Conservation (phyloP, 2,329 filamentous ascomycete genomes). For the Beauveria pseudobassiana region DNA sequence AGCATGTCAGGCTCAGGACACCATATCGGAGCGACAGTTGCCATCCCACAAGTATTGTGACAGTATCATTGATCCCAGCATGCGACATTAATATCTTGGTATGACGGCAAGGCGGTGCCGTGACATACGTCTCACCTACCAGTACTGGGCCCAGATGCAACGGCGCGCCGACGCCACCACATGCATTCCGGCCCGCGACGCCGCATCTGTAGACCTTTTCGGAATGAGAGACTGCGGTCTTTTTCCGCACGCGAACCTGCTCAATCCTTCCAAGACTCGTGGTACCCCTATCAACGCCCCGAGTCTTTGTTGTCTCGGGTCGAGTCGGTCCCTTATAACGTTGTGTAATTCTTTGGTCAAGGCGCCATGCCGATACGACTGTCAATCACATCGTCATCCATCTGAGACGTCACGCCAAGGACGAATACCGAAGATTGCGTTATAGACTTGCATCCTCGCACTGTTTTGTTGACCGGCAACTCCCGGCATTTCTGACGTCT, state of each 20-base stretch:
- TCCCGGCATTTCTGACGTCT: too few relatives aligned
- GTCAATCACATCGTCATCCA: too few relatives aligned
- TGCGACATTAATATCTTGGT: neutral
- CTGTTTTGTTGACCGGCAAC: too few relatives aligned
- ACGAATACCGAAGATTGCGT: too few relatives aligned
- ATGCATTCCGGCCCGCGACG: neutral
- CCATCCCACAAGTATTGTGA: neutral
- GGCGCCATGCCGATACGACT: too few relatives aligned
- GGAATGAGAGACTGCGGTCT: neutral
- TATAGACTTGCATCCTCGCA: neutral
- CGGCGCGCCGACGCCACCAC: neutral
- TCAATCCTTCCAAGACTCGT: too few relatives aligned
- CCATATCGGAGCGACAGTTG: neutral
- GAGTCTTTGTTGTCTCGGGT: too few relatives aligned
- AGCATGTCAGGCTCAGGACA: neutral
- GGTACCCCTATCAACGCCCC: too few relatives aligned
- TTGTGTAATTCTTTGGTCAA: too few relatives aligned
- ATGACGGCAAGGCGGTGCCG: neutral
- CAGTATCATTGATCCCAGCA: neutral
- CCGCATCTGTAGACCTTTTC: neutral
- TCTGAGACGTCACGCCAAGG: too few relatives aligned
- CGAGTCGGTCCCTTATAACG: too few relatives aligned
- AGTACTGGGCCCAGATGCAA: neutral
- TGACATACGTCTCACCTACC: neutral
- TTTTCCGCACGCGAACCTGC: neutral